Evolutionary conservation across 768 basidiomycete species (phyloP).

Genomic region (Suillus subluteus): DNA sequence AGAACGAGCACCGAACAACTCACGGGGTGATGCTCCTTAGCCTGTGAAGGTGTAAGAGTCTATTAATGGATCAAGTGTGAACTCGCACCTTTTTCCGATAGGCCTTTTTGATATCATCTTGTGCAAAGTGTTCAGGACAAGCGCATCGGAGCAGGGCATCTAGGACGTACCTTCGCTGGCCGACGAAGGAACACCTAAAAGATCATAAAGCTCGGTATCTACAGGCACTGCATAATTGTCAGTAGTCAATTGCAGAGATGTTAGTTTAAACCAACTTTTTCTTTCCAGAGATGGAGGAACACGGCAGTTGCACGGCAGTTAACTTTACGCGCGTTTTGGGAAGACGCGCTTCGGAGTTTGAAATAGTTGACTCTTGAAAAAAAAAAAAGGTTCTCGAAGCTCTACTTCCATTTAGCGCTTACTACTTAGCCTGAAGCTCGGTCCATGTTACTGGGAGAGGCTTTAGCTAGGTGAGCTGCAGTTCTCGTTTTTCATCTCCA

Average conservation of each 20-base stretch:
- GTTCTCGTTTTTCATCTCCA: constrained; percentile 12
- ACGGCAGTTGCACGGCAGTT: constrained; percentile 4
- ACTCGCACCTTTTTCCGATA: constrained; percentile 84
- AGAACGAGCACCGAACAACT: constrained; percentile 25
- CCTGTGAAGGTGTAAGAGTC: constrained; percentile 47
- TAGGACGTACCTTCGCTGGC: constrained; percentile 68
- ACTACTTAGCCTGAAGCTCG: neutral
- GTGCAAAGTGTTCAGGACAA: constrained; percentile 17
- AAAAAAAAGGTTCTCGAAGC: neutral
- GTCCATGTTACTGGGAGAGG: neutral
- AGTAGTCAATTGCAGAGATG: constrained; percentile 20
- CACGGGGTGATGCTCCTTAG: constrained; percentile 88
- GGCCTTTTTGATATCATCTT: constrained; percentile 91
- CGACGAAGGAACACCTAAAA: constrained; percentile 71
- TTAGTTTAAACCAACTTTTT: constrained; percentile 18
- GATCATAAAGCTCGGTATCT: constrained; percentile 84
- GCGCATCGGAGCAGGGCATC: neutral
- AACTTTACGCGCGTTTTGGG: constrained; percentile 28
- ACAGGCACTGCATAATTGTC: constrained; percentile 54
- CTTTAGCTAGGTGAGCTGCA: constrained; percentile 22
- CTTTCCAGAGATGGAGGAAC: constrained; percentile 25
- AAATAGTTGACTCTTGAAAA: constrained; percentile 16
- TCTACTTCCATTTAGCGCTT: neutral
- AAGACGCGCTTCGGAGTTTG: constrained; percentile 38
- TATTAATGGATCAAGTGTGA: constrained; percentile 18